phyloP scores from a whole-genome alignment of 148 eudicot species.

The Nepenthes mirabilis region DNA sequence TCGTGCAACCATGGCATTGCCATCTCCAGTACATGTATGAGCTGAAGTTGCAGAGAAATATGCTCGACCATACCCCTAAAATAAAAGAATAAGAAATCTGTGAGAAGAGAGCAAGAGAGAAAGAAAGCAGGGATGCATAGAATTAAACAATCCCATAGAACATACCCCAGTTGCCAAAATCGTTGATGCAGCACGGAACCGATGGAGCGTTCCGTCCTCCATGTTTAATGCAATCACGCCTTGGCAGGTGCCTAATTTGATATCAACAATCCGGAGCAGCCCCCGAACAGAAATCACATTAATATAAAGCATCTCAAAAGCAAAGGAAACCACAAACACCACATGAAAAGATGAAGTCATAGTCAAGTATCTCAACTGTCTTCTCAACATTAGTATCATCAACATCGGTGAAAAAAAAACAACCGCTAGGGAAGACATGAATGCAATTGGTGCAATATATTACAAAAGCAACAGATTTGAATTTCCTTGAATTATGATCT shows the following conservation, averaged over 20 bases:
- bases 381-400: no score
- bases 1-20: slow-evolving; percentile 98
- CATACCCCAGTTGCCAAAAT: slow-evolving; percentile 96
- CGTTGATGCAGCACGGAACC: slow-evolving; percentile 76
- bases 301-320: neutral
- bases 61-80: slow-evolving; percentile 94
- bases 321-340: no score
- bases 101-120: neutral
- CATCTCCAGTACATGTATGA: slow-evolving; percentile 99
- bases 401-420: no score
- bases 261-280: slow-evolving; percentile 5
- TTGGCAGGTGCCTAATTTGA: slow-evolving; percentile 69
- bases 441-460: no score
- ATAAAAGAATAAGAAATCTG: neutral
- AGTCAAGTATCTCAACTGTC: no score
- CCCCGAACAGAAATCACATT: slow-evolving; percentile 1
- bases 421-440: no score
- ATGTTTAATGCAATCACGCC: slow-evolving; percentile 92
- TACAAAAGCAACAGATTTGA: no score
- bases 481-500: no score
- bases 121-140: neutral
- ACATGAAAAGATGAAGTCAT: no score
- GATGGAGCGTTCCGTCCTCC: slow-evolving; percentile 95
- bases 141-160: slow-evolving; percentile 2
- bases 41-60: slow-evolving; percentile 98